These are phyloP conservation scores for Grosmannia clavigera DNA, from an alignment of 2,329 filamentous ascomycete genomes.

Conservation along the genomic window DNA sequence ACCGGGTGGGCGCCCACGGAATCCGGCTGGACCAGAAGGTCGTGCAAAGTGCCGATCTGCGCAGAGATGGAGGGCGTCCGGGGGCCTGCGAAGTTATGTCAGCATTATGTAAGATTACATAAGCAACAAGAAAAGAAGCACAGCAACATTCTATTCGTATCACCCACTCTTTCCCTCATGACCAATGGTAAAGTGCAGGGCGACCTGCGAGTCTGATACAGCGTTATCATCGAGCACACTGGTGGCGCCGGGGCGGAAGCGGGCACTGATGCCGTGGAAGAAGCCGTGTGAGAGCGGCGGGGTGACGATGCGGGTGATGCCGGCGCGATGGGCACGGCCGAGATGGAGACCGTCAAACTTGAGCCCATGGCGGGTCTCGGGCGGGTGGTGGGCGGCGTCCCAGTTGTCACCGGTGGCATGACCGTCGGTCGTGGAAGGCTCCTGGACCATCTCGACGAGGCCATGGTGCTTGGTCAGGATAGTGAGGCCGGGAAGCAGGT, in stretches of 20 bases:
- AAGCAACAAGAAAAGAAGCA: background rate
- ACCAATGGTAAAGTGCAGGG: conserved; percentile 3
- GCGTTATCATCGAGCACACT: conserved; percentile 7
- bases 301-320: conserved; percentile 30
- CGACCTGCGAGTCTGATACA: background rate
- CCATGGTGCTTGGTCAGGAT: conserved; percentile 35
- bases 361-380: conserved; percentile 28
- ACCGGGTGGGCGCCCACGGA: background rate
- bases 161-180: conserved; percentile 1
- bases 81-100: background rate
- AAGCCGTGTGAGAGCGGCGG: conserved; percentile 18
- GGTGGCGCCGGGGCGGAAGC: conserved; percentile 14
- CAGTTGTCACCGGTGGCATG: conserved; percentile 17
- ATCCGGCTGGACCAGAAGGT: background rate
- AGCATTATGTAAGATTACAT: background rate
- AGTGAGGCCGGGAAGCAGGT: conserved; percentile 36
- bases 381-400: conserved; percentile 19
- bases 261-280: conserved; percentile 23
- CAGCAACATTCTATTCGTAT: no score
- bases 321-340: conserved; percentile 27
- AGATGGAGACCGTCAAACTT: conserved; percentile 28
- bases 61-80: background rate
- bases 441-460: conserved; percentile 33
- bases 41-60: background rate
- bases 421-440: conserved; percentile 34